Evolutionary conservation across 2,329 filamentous ascomycete species (phyloP).

Genomic region (Diplodia corticola): DNA sequence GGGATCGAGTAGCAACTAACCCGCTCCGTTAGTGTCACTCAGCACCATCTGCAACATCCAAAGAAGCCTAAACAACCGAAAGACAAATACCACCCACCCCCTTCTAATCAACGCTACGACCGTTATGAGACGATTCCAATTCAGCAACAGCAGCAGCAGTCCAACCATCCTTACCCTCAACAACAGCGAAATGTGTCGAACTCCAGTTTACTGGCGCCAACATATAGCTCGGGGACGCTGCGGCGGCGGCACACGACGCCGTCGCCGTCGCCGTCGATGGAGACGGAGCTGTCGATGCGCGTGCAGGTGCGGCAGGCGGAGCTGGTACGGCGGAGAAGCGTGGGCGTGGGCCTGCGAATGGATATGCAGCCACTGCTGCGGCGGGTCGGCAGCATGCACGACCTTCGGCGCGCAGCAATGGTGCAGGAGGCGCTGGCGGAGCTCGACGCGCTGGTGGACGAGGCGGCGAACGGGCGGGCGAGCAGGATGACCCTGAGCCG

Average conservation of each 20-base stretch:
- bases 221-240: not conserved
- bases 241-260: constrained; percentile 1
- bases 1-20: constrained; percentile 11
- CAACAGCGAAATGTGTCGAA: not conserved
- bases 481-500: constrained; percentile 16
- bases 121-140: constrained; percentile 10
- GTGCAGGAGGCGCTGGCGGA: constrained; percentile 21
- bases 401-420: constrained; percentile 10
- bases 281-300: constrained; percentile 7
- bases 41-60: constrained; percentile 9
- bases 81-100: constrained; percentile 7
- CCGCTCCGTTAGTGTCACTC: not conserved
- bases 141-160: constrained; percentile 17
- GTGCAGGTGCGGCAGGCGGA: constrained; percentile 14
- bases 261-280: not conserved
- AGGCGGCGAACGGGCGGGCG: constrained; percentile 10
- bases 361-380: constrained; percentile 12
- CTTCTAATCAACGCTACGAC: constrained; percentile 9
- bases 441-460: constrained; percentile 9
- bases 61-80: not conserved
- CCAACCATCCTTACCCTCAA: constrained; percentile 8
- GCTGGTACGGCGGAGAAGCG: constrained; percentile 5
- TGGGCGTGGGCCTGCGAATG: constrained; percentile 18
- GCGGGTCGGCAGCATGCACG: constrained; percentile 10
- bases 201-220: not conserved